phyloP scores from a whole-genome alignment of 2,329 filamentous ascomycete species.

The Talaromyces albobiverticillius region DNA sequence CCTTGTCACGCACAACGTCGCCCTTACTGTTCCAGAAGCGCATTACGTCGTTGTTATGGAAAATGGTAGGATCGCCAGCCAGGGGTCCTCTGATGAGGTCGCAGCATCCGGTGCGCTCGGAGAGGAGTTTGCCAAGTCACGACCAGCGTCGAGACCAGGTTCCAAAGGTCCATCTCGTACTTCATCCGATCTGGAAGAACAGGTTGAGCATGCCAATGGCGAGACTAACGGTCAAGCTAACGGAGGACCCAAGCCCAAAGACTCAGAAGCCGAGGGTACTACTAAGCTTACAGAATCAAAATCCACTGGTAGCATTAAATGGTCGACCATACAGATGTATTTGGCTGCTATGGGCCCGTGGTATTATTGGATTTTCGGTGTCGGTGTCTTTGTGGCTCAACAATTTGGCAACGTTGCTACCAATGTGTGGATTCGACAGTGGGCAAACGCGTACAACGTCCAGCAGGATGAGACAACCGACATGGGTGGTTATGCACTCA shows the following conservation, averaged over 20 bases:
- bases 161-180: conserved; percentile 76
- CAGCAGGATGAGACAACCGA: conserved; percentile 36
- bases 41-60: conserved; percentile 81
- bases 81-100: conserved; percentile 75
- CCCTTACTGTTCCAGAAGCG: conserved; percentile 78
- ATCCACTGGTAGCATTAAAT: conserved; percentile 81
- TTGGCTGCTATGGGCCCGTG: conserved; percentile 88
- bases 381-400: conserved; percentile 73
- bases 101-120: conserved; percentile 85
- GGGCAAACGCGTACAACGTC: conserved; percentile 82
- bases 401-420: conserved; percentile 84
- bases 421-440: conserved; percentile 91
- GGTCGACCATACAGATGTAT: conserved; percentile 82
- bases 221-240: conserved; percentile 50
- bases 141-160: conserved; percentile 64
- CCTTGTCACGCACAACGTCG: conserved; percentile 90
- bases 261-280: conserved; percentile 45
- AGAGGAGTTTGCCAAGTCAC: conserved; percentile 77
- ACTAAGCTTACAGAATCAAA: conserved; percentile 68
- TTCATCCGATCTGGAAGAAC: conserved; percentile 70
- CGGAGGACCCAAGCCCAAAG: conserved; percentile 34
- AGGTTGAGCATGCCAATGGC: conserved; percentile 49
- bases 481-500: conserved; percentile 41
- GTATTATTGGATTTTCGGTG: conserved; percentile 86
- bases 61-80: conserved; percentile 74